Evolutionary conservation across 1,284 basidiomycete genomes (phyloP).

Genomic region (Cryptococcus sp.): DNA sequence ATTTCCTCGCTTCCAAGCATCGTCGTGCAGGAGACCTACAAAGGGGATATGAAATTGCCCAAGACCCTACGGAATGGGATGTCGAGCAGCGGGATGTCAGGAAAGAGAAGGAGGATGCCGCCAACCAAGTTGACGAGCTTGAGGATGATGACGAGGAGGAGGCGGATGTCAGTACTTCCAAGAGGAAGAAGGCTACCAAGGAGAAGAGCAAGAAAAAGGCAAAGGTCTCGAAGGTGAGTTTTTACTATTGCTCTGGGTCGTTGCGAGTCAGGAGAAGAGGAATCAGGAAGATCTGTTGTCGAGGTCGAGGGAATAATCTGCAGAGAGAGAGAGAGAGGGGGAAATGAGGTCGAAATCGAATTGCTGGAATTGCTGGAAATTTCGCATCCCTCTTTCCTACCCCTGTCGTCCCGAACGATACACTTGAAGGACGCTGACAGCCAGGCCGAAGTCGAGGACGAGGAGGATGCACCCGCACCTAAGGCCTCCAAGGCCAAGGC

Average conservation of each 20-base stretch:
- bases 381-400: no score
- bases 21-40: constrained; percentile 71
- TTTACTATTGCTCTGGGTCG: no score
- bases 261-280: no score
- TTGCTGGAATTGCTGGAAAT: no score
- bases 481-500: constrained; percentile 42
- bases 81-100: constrained; percentile 52
- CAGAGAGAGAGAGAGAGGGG: constrained; percentile 33
- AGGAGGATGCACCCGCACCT: constrained; percentile 16
- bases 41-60: constrained; percentile 74
- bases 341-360: no score
- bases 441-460: constrained; percentile 7
- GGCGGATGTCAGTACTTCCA: constrained; percentile 48
- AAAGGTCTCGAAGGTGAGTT: constrained; percentile 30
- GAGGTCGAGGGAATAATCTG: no score
- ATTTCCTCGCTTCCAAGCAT: constrained; percentile 66
- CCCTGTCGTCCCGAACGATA: no score
- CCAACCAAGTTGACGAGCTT: constrained; percentile 58
- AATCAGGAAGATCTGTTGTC: no score
- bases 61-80: constrained; percentile 70
- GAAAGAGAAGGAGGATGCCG: constrained; percentile 58
- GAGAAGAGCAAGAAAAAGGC: constrained; percentile 50
- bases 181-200: constrained; percentile 55
- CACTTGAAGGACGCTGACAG: no score
- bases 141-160: constrained; percentile 58